Percentiles rank a stretch among this genome's conserved stretches.
Evolutionary conservation across 129 eudicot genomes (phyloP).

Genomic region (Arctium minus): DNA sequence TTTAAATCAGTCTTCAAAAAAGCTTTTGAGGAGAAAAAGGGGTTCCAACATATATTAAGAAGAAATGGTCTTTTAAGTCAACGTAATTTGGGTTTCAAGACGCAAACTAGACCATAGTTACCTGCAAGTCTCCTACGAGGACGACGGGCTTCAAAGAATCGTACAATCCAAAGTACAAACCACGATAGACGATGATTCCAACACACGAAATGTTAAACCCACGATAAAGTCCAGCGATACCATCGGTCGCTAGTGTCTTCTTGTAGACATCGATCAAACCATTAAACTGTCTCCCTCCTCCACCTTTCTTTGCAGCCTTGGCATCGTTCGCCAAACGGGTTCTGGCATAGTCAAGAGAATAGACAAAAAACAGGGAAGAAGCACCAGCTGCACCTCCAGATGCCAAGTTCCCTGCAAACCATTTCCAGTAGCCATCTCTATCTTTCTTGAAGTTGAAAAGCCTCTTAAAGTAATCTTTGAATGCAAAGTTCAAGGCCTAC

Average conservation of each 20-base stretch:
- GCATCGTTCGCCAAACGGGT: conserved; percentile 68
- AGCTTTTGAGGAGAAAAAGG: background rate
- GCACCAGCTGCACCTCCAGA: conserved; percentile 76
- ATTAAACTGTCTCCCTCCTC: conserved; percentile 56
- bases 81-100: background rate
- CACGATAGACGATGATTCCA: conserved; percentile 63
- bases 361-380: conserved; percentile 56
- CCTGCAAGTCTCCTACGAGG: conserved; percentile 48
- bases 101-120: background rate
- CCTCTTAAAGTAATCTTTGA: conserved; percentile 59
- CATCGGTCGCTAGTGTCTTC: conserved; percentile 62
- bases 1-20: background rate
- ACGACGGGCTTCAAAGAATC: conserved; percentile 60
- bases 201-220: conserved; percentile 64
- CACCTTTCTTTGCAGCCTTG: conserved; percentile 51
- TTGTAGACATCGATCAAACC: conserved; percentile 64
- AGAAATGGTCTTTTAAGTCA: background rate
- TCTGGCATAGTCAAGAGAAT: conserved; percentile 63
- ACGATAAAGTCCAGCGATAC: conserved; percentile 58
- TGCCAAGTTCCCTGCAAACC: conserved; percentile 67
- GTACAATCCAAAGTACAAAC: conserved; percentile 64
- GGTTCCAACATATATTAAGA: background rate
- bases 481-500: conserved; percentile 70
- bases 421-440: conserved; percentile 59
- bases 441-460: conserved; percentile 64